Evolutionary conservation across 805 yeast genomes (phyloP).

Genomic region (Cyberlindnera petersonii): DNA sequence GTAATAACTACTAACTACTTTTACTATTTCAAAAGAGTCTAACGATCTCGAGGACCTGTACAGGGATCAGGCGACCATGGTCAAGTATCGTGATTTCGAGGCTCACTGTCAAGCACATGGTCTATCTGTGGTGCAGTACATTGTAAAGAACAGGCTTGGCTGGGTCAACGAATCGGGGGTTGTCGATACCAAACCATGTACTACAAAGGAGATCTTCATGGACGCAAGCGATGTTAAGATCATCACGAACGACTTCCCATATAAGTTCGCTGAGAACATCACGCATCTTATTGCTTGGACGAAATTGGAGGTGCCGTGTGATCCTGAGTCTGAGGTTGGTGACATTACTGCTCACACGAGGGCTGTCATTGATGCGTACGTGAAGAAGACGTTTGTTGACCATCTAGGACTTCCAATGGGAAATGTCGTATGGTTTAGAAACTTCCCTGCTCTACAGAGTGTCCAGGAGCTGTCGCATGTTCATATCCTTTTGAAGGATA

Average conservation of each 20-base stretch:
- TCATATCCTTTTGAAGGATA: slow-evolving; percentile 51
- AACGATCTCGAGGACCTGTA: slow-evolving; percentile 27
- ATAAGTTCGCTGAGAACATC: slow-evolving; percentile 49
- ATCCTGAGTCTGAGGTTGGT: slow-evolving; percentile 50
- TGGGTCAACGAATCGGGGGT: slow-evolving; percentile 42
- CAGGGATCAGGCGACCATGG: slow-evolving; percentile 43
- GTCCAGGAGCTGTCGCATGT: slow-evolving; percentile 63
- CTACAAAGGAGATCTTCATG: slow-evolving; percentile 24
- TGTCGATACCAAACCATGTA: slow-evolving; percentile 13
- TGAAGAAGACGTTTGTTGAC: slow-evolving; percentile 40
- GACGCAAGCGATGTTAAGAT: slow-evolving; percentile 35
- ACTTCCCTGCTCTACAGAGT: slow-evolving; percentile 68
- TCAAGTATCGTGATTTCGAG: slow-evolving; percentile 45
- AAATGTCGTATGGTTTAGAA: slow-evolving; percentile 56
- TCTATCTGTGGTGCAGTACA: slow-evolving; percentile 43
- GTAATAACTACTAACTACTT: slow-evolving; percentile 1
- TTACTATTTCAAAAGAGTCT: too few species aligned
- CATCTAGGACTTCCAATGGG: slow-evolving; percentile 36
- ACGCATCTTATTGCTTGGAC: slow-evolving; percentile 67
- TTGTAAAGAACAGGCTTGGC: slow-evolving; percentile 42
- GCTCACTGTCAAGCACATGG: slow-evolving; percentile 31
- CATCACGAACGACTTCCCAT: slow-evolving; percentile 61
- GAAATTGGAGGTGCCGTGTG: slow-evolving; percentile 41
- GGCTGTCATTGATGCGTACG: slow-evolving; percentile 43
- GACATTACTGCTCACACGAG: slow-evolving; percentile 35